Evolutionary conservation across 768 basidiomycete species (phyloP), one percentile per base, ranked within the genome.

Genomic region (Pholiota microspora): DNA sequence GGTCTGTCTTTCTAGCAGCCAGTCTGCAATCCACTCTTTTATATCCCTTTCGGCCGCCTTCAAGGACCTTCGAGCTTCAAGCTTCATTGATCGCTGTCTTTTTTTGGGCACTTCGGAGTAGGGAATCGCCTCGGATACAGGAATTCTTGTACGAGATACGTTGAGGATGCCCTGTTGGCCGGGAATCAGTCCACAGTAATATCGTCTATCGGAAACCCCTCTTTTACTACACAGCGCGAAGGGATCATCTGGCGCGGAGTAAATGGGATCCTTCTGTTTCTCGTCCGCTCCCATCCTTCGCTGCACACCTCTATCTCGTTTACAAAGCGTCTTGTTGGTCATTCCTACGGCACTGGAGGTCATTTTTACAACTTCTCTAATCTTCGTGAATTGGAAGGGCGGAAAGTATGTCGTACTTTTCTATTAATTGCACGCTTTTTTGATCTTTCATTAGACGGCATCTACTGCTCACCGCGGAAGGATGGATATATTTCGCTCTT

Each of bases 221-320:
- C 51, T 51, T 44, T 50, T 54, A 50, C 44, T 51, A 32, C 52
- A 34, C 54, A 42, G 40, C 21, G 40, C 40, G 27, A 29, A 31
- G 55, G 35, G 29, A 29, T 40, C 53, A 49, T 51, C 13, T 13
- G 52, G 56, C 45, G 44, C 54, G 29, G 51, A 57, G 60, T 73
- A 71, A 69, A 79, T 78, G 78, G 75, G 69, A 71, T 76, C 78
- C 55, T 71, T 83, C 63, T 92, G 89, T 70, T 73, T 92, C 57
- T 91, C 90, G 27, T 72, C 81, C 32, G 81, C 84, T 54, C 70
- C 86, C 35, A 87, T 83, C 58, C 80, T 92, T 58, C 89, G 89
- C 56, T 92, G 89, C 66, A 68, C 79, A 57, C 74, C 77, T 40
- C 75, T 87, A 54, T 71, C 75, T 49, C 62, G 55, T 45, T 59